A percentile compares a stretch with the other conserved stretches of the same genome.
Evolutionary conservation across 768 basidiomycete species (phyloP).

Genomic region (Fomitopsis serialis): DNA sequence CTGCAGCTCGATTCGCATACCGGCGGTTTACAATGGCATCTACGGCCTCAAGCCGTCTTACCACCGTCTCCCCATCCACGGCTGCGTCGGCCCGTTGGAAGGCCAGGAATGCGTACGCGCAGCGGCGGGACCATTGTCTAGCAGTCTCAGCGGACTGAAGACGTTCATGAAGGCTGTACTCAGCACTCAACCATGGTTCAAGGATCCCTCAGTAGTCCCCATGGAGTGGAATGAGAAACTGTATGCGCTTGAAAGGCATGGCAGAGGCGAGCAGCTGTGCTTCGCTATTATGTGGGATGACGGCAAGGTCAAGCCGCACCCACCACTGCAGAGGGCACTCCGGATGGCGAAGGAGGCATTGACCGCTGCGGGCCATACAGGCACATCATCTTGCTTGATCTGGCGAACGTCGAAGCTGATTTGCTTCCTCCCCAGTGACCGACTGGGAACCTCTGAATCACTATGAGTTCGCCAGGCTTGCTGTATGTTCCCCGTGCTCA

Average conservation of each 20-base stretch:
- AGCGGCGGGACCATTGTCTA: slow-evolving; percentile 53
- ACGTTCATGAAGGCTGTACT: slow-evolving; percentile 49
- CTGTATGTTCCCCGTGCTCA: background rate
- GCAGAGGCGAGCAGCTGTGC: slow-evolving; percentile 26
- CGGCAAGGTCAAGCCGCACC: slow-evolving; percentile 24
- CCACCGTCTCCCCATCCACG: slow-evolving; percentile 49
- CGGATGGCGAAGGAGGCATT: slow-evolving; percentile 27
- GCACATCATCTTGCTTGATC: slow-evolving; percentile 12
- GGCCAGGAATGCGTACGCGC: slow-evolving; percentile 56
- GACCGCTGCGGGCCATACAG: slow-evolving; percentile 27
- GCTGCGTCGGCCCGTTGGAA: slow-evolving; percentile 39
- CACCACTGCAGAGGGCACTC: slow-evolving; percentile 30
- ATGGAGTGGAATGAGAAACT: slow-evolving; percentile 42
- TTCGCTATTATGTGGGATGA: slow-evolving; percentile 29
- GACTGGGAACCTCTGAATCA: slow-evolving; percentile 28
- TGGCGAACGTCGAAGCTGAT: background rate
- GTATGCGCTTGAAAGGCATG: slow-evolving; percentile 44
- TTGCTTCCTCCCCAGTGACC: slow-evolving; percentile 20
- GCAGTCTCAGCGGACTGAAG: slow-evolving; percentile 43
- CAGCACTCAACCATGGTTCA: slow-evolving; percentile 46
- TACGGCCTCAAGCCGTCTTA: slow-evolving; percentile 57
- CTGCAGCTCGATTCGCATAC: slow-evolving; percentile 50
- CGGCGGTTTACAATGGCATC: slow-evolving; percentile 49
- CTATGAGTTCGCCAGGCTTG: slow-evolving; percentile 15
- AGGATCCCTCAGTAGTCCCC: slow-evolving; percentile 44